These are phyloP conservation scores for Pelargonium myrrhifolium DNA, from an alignment of 441 rosid species.

Conservation along the genomic window DNA sequence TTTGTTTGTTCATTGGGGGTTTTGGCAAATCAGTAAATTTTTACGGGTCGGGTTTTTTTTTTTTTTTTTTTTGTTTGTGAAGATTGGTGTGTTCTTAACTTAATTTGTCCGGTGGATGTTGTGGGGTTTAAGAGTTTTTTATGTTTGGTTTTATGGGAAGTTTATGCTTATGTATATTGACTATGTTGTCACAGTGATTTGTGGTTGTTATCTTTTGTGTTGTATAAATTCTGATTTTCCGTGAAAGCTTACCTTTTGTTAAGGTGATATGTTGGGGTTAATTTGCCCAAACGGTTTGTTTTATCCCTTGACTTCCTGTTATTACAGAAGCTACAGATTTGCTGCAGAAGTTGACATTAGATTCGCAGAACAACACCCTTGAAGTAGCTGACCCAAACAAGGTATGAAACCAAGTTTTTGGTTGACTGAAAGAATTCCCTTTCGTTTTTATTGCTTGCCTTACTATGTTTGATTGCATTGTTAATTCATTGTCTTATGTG, in stretches of 20 bases:
- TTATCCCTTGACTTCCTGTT: constrained; percentile 39
- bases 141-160: too few relatives aligned
- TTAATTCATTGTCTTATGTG: neutral
- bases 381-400: constrained; percentile 78
- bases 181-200: too few relatives aligned
- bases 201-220: too few relatives aligned
- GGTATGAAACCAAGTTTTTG: constrained; percentile 25
- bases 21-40: too few relatives aligned
- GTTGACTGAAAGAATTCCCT: neutral
- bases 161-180: too few relatives aligned
- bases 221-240: too few relatives aligned
- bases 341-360: constrained; percentile 70
- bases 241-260: neutral
- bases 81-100: too few relatives aligned
- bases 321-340: constrained; percentile 65
- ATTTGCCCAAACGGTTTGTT: too few relatives aligned
- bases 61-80: neutral
- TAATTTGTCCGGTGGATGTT: too few relatives aligned
- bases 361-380: constrained; percentile 49
- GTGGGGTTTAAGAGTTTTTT: too few relatives aligned
- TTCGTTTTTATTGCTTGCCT: neutral
- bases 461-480: neutral
- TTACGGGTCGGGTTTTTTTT: neutral
- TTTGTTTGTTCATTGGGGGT: too few relatives aligned
- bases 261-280: neutral